phyloP scores from a whole-genome alignment of 2,329 filamentous ascomycete genomes.

The Ascochyta fabae region DNA sequence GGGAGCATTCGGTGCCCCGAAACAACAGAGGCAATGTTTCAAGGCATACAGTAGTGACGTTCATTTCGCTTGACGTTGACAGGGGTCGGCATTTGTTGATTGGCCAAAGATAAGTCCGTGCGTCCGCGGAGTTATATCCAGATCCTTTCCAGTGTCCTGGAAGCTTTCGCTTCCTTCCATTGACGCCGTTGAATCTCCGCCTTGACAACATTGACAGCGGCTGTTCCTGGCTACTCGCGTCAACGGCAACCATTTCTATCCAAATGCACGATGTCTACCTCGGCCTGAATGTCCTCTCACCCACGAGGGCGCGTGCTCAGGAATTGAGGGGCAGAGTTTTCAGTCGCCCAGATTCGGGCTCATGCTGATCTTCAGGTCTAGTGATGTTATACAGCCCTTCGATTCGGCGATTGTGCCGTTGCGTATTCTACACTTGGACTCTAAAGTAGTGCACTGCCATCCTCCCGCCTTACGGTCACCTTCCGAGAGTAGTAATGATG shows the following conservation, averaged over 20 bases:
- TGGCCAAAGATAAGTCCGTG: not conserved
- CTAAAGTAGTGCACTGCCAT: not conserved
- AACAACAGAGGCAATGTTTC: not conserved
- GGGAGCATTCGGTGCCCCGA: not conserved
- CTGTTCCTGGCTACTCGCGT: conserved; percentile 1
- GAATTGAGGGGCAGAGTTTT: conserved; percentile 1
- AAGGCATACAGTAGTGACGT: not conserved
- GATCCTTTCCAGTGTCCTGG: conserved; percentile 3
- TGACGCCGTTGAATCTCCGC: not conserved
- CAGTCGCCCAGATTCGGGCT: conserved; percentile 2
- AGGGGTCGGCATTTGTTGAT: conserved; percentile 2
- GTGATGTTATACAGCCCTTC: not conserved
- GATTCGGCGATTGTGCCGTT: not conserved
- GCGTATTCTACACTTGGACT: not conserved
- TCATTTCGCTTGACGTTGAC: conserved; percentile 9
- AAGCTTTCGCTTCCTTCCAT: conserved; percentile 5
- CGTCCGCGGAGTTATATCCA: conserved; percentile 9
- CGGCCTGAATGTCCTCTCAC: not conserved
- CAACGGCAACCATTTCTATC: not conserved
- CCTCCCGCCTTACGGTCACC: not conserved
- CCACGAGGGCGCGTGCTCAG: not conserved
- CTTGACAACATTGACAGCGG: conserved; percentile 5
- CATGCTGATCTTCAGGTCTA: conserved; percentile 18
- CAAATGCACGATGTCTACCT: not conserved
- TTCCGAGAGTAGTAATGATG: not conserved